Conservation (phyloP, 2,329 filamentous ascomycete species). For the Xylariaceae sp. region DNA sequence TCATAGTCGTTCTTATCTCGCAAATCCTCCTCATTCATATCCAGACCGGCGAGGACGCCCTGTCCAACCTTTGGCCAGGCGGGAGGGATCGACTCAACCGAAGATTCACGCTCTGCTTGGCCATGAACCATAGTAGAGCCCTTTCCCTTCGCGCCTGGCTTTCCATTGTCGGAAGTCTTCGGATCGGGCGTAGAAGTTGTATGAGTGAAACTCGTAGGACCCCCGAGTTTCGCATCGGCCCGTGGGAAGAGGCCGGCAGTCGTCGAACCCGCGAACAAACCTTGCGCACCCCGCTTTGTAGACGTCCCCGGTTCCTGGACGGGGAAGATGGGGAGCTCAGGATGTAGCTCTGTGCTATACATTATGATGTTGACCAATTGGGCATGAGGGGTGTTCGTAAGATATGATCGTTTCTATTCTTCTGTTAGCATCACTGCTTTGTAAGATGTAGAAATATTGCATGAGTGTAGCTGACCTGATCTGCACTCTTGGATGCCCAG, state of each 20-base stretch:
- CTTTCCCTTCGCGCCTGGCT: constrained; percentile 25
- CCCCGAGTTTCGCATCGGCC: constrained; percentile 44
- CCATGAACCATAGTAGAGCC: constrained; percentile 21
- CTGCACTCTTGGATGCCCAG: constrained; percentile 48
- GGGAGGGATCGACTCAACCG: constrained; percentile 40
- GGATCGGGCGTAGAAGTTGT: constrained; percentile 12
- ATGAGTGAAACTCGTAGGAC: constrained; percentile 43
- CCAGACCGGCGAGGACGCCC: constrained; percentile 38
- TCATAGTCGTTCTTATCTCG: constrained; percentile 43
- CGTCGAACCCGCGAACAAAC: constrained; percentile 36
- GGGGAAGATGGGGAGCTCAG: constrained; percentile 71
- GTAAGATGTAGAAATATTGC: neutral
- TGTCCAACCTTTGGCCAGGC: constrained; percentile 43
- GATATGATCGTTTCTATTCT: constrained; percentile 65
- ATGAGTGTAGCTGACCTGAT: constrained; percentile 45
- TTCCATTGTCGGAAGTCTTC: constrained; percentile 20
- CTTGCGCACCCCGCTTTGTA: constrained; percentile 38
- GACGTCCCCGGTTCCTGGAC: constrained; percentile 40
- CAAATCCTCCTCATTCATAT: constrained; percentile 41
- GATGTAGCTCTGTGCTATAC: constrained; percentile 65
- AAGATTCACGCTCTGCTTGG: constrained; percentile 35
- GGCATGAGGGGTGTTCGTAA: constrained; percentile 65
- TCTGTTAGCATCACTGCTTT: constrained; percentile 20
- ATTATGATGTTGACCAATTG: constrained; percentile 71
- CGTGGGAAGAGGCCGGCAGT: constrained; percentile 43